These are phyloP conservation scores for Rhodotorula toruloides DNA, from an alignment of 768 basidiomycete genomes.

Conservation along the genomic window DNA sequence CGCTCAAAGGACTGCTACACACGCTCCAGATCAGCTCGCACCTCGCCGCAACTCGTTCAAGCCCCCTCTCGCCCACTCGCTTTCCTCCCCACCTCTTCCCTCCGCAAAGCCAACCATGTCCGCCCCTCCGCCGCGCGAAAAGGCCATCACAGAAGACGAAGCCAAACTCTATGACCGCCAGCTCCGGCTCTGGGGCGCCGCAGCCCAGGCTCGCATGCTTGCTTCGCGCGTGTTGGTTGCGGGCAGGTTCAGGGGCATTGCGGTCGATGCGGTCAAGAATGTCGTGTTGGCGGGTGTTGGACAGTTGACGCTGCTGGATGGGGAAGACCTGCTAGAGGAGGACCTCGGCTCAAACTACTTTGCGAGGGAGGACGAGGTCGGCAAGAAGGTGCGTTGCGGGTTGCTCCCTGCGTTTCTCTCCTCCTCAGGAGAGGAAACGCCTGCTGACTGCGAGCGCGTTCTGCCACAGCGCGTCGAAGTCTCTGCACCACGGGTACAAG, in stretches of 20 bases:
- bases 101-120: too few species aligned
- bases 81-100: too few species aligned
- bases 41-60: too few species aligned
- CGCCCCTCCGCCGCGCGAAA: slow-evolving; percentile 7
- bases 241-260: slow-evolving; percentile 40
- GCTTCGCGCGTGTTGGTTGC: slow-evolving; percentile 78
- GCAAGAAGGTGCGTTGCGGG: slow-evolving; percentile 61
- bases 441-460: not conserved
- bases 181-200: slow-evolving; percentile 90
- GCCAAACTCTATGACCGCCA: slow-evolving; percentile 73
- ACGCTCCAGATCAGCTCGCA: too few species aligned
- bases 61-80: too few species aligned
- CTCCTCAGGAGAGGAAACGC: not conserved
- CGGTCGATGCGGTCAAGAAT: slow-evolving; percentile 94
- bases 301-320: slow-evolving; percentile 75
- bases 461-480: slow-evolving; percentile 68
- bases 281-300: slow-evolving; percentile 96
- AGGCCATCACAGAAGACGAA: slow-evolving; percentile 38
- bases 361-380: slow-evolving; percentile 87
- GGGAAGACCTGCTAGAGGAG: slow-evolving; percentile 65
- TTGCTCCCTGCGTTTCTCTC: not conserved
- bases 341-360: slow-evolving; percentile 92
- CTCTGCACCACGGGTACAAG: slow-evolving; percentile 76
- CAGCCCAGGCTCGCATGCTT: slow-evolving; percentile 70
- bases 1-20: too few species aligned